These are phyloP conservation scores for Trypanosoma melophagium DNA, from an alignment of 208 protist species.

Conservation along the genomic window DNA sequence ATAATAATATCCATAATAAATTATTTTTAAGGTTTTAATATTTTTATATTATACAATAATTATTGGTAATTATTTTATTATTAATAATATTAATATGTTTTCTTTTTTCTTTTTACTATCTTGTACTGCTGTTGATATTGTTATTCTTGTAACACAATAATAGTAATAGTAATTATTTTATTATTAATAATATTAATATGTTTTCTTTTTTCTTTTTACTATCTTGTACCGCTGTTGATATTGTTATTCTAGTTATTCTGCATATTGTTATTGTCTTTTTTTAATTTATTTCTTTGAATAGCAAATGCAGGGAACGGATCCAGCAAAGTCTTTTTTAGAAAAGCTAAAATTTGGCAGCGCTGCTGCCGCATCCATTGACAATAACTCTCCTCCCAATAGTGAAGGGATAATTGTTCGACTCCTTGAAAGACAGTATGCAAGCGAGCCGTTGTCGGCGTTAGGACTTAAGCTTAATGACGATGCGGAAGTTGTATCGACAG, in stretches of 20 bases:
- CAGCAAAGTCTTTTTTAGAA: constrained; percentile 54
- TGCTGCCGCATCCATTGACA: constrained; percentile 41
- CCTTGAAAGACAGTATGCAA: constrained; percentile 56
- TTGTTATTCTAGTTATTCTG: neutral
- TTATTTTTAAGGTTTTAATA: too few relatives aligned
- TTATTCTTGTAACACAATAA: neutral
- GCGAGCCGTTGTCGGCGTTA: constrained; percentile 51
- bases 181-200: too few relatives aligned
- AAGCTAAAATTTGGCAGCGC: constrained; percentile 55
- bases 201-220: neutral
- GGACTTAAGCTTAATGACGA: constrained; percentile 73
- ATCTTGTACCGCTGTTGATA: too few relatives aligned
- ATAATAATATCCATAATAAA: too few relatives aligned
- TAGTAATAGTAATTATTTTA: too few relatives aligned
- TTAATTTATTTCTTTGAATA: constrained; percentile 13
- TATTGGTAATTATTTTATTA: too few relatives aligned
- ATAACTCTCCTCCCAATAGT: constrained; percentile 53
- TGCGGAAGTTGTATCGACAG: constrained; percentile 52
- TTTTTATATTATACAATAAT: too few relatives aligned
- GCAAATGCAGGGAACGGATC: constrained; percentile 24
- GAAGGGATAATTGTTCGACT: constrained; percentile 51
- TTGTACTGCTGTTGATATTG: neutral
- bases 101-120: constrained; percentile 1
- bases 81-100: too few relatives aligned
- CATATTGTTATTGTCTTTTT: constrained; percentile 14